A percentile compares a stretch with the other conserved stretches of the same genome.
Conservation (phyloP, 805 yeast species). For the Metschnikowia borealis region DNA sequence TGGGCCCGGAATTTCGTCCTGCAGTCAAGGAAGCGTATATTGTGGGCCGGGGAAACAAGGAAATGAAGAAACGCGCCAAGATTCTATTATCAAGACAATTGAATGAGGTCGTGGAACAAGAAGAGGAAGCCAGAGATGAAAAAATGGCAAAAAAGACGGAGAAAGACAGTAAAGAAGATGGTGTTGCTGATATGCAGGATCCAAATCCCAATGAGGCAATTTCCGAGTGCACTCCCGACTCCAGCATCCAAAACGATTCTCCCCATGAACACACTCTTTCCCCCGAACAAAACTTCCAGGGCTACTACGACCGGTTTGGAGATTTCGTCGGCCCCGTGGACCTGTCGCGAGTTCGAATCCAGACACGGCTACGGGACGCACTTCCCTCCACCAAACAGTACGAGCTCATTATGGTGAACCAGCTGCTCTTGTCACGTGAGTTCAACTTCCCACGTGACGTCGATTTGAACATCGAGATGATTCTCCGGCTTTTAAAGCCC, state of each 20-base stretch:
- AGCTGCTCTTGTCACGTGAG: slow-evolving; percentile 62
- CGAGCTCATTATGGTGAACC: slow-evolving; percentile 80
- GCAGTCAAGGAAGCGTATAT: slow-evolving; percentile 66
- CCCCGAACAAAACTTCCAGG: slow-evolving; percentile 5
- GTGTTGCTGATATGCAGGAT: no score
- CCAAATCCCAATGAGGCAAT: no score
- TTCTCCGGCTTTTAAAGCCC: slow-evolving; percentile 63
- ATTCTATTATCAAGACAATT: slow-evolving; percentile 67
- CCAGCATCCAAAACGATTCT: no score
- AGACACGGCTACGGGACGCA: slow-evolving; percentile 52
- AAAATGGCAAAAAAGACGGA: no score
- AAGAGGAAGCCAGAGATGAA: no score
- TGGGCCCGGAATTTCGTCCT: slow-evolving; percentile 64
- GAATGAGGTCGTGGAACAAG: slow-evolving; percentile 31
- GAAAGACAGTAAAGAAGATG: no score
- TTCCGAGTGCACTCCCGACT: no score
- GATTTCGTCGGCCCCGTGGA: slow-evolving; percentile 46
- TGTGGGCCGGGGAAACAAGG: slow-evolving; percentile 50
- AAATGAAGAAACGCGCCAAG: slow-evolving; percentile 80
- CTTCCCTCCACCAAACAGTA: slow-evolving; percentile 54
- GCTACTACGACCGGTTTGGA: slow-evolving; percentile 9
- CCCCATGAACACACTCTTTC: no score
- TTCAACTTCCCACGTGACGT: slow-evolving; percentile 67
- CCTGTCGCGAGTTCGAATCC: slow-evolving; percentile 50
- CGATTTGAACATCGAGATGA: slow-evolving; percentile 59